Evolutionary conservation across 2,329 filamentous ascomycete species (phyloP).

Genomic region (Alternaria metachromatica): DNA sequence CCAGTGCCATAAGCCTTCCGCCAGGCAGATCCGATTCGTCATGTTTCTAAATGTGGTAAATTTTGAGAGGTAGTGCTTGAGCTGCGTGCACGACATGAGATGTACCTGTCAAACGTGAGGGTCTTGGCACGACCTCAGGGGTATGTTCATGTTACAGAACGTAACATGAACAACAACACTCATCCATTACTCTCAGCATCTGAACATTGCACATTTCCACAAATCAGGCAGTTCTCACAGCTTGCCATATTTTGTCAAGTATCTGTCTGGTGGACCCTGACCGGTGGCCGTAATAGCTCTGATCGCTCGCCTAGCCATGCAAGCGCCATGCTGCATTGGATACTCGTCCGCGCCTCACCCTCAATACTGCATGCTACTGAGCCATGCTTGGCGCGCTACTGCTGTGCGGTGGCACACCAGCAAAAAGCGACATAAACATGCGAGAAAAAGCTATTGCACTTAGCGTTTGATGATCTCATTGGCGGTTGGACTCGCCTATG

Average conservation of each 20-base stretch:
- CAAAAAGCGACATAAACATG: neutral
- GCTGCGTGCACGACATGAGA: neutral
- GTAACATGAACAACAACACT: neutral
- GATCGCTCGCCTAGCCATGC: neutral
- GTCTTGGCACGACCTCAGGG: neutral
- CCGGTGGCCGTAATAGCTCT: neutral
- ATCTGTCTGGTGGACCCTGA: neutral
- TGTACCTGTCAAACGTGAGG: neutral
- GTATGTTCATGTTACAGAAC: neutral
- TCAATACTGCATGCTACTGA: neutral
- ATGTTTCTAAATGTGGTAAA: neutral
- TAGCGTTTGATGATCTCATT: neutral
- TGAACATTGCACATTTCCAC: neutral
- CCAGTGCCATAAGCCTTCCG: neutral
- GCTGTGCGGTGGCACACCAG: neutral
- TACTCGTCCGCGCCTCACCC: conserved; percentile 1
- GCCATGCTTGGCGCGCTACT: conserved; percentile 4
- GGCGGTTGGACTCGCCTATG: neutral
- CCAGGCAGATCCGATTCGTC: neutral
- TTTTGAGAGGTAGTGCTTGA: neutral
- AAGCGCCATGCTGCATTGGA: neutral
- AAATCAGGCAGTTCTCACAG: neutral
- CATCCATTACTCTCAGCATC: neutral
- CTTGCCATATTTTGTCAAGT: neutral
- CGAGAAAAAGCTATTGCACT: neutral